phyloP scores from a whole-genome alignment of 805 yeast genomes.

The Lipomyces anomalus region DNA sequence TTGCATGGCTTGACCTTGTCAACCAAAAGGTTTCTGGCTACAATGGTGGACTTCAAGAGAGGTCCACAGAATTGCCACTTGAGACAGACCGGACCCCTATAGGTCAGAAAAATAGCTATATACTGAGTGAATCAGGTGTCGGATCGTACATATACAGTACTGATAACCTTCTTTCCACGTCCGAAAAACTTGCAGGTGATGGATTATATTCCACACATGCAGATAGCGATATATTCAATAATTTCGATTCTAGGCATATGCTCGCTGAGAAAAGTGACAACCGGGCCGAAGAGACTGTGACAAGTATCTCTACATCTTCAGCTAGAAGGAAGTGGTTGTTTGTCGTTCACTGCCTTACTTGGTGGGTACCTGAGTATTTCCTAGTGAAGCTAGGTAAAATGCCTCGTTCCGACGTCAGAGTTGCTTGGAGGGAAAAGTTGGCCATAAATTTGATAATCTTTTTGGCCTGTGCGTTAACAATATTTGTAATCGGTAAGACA shows the following conservation, averaged over 20 bases:
- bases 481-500: constrained; percentile 17
- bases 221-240: constrained; percentile 32
- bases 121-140: background rate
- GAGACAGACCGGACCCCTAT: background rate
- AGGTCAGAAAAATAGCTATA: constrained; percentile 5
- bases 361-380: constrained; percentile 38
- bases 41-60: constrained; percentile 10
- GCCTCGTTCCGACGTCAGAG: constrained; percentile 34
- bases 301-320: constrained; percentile 29
- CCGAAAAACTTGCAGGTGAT: background rate
- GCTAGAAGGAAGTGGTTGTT: constrained; percentile 36
- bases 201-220: no score
- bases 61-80: constrained; percentile 29
- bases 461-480: constrained; percentile 32
- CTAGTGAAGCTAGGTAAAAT: constrained; percentile 32
- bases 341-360: constrained; percentile 36
- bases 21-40: constrained; percentile 30
- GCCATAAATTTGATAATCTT: constrained; percentile 41
- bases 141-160: background rate
- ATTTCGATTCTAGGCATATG: constrained; percentile 32
- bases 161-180: background rate
- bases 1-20: constrained; percentile 37
- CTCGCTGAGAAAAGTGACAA: constrained; percentile 34
- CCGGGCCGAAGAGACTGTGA: constrained; percentile 32
- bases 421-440: constrained; percentile 41